phyloP scores from a whole-genome alignment of 2,329 filamentous ascomycete genomes.

The Botryosphaeria dothidea region DNA sequence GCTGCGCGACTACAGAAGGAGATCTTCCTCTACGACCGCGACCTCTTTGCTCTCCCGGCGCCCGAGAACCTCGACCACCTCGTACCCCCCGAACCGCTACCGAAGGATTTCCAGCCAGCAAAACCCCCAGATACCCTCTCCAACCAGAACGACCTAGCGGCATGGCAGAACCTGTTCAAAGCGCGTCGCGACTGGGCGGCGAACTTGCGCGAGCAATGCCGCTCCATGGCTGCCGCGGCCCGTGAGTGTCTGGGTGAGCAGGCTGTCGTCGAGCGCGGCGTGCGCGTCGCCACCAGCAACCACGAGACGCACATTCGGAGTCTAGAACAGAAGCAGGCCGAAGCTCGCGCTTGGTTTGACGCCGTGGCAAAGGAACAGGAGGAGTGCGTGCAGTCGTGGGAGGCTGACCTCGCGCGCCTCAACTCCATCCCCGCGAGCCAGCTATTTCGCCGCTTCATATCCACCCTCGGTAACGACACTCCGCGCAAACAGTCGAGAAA shows the following conservation, averaged over 20 bases:
- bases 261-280: slow-evolving; percentile 73
- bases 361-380: slow-evolving; percentile 69
- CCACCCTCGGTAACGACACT: slow-evolving; percentile 19
- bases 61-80: slow-evolving; percentile 48
- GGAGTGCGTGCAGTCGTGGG: slow-evolving; percentile 65
- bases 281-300: slow-evolving; percentile 85
- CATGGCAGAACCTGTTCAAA: slow-evolving; percentile 88
- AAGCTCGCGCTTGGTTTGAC: slow-evolving; percentile 69
- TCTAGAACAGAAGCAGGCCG: slow-evolving; percentile 70
- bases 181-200: slow-evolving; percentile 78
- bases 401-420: slow-evolving; percentile 66
- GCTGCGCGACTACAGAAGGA: slow-evolving; percentile 61
- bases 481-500: slow-evolving; percentile 32
- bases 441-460: slow-evolving; percentile 60
- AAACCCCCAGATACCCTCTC: slow-evolving; percentile 76
- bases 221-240: slow-evolving; percentile 61
- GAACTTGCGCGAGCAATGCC: slow-evolving; percentile 68
- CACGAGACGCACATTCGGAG: slow-evolving; percentile 72
- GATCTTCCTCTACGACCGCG: slow-evolving; percentile 89
- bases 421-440: slow-evolving; percentile 64
- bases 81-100: slow-evolving; percentile 56
- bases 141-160: slow-evolving; percentile 74
- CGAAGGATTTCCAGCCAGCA: slow-evolving; percentile 60
- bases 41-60: slow-evolving; percentile 48
- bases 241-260: slow-evolving; percentile 71